Evolutionary conservation across 345 rosid genomes (phyloP).

Genomic region (Eucalyptus tenuipes): DNA sequence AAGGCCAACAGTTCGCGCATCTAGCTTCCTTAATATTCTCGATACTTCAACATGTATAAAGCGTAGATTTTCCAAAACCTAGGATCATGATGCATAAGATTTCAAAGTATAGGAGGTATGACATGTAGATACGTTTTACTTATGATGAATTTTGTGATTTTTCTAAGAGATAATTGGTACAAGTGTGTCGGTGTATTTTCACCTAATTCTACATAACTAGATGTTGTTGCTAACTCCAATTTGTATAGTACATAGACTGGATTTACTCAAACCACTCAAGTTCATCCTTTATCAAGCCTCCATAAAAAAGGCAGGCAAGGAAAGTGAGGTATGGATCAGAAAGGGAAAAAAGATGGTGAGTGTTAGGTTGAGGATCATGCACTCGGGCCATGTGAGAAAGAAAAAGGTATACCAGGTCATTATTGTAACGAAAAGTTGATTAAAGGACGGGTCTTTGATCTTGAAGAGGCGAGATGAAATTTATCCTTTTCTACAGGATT

Average conservation of each 20-base stretch:
- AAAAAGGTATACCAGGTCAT: not conserved
- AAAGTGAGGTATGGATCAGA: not conserved
- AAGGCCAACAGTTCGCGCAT: not conserved
- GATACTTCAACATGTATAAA: not conserved
- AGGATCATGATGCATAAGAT: not conserved
- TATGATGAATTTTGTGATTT: not conserved
- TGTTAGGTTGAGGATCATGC: not conserved
- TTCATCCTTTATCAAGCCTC: not conserved
- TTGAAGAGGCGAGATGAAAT: not conserved
- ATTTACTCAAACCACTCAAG: not conserved
- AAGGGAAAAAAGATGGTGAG: not conserved
- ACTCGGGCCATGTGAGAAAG: not conserved
- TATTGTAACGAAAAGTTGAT: not conserved
- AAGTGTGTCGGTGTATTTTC: not conserved
- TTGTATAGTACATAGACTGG: not conserved
- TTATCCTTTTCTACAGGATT: not conserved
- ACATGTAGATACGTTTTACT: not conserved
- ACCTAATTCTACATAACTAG: not conserved
- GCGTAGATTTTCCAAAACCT: not conserved
- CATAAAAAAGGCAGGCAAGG: not conserved
- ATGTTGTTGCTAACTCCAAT: not conserved
- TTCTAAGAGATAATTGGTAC: not conserved
- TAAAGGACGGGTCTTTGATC: not conserved
- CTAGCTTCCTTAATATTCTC: not conserved
- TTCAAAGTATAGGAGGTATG: not conserved